Evolutionary conservation across 495 filamentous ascomycete species (phyloP), one percentile per base, ranked within the genome.

Genomic region (Aspergillus egyptiacus): DNA sequence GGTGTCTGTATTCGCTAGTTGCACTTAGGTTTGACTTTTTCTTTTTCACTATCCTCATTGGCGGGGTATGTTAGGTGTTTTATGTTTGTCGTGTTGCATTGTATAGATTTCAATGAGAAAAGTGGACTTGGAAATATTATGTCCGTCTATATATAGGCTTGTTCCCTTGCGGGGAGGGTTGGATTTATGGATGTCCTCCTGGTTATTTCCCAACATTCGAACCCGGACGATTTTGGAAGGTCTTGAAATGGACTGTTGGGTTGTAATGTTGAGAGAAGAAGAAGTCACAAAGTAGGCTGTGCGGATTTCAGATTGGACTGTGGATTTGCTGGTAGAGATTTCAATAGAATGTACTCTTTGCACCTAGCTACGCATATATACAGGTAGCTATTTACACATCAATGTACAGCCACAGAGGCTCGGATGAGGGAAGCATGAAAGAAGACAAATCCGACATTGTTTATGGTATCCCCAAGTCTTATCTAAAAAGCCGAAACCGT

Each of bases 1-100:
- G n/a, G n/a, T n/a, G n/a, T n/a, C n/a, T n/a, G n/a, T n/a, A n/a
- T n/a, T n/a, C n/a, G n/a, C 10, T 27, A 10, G 5, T 5, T 27
- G 25, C 10, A 27, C 25, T 5, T 27, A 27, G 10, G 10, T 34
- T 44, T 36, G 31, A 25, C 20, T 34, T 50, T 36, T 50, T n/a
- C 34, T 40, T 22, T 32, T 11, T 40, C 31, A 15, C 11, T 33
- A 8, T 28, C 28, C 9, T 22, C 46, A 32, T 54, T 49, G 51
- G 51, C 51, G 35, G 45, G 47, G 45, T 38, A 54, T 48, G 32
- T 25, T 6, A 6, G 32, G 14, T 34, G 32, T 34, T 38, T 34
- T 23, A 34, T 35, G 34, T 22, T 39, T 39, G 24, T 18, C n/a
- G 13, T 14, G 15, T 33, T 28, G 41, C 28, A 44, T 33, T 33